Percentiles rank a stretch among this genome's conserved stretches.
phyloP scores from a whole-genome alignment of 495 filamentous ascomycete genomes.

The Cetradonia linearis region DNA sequence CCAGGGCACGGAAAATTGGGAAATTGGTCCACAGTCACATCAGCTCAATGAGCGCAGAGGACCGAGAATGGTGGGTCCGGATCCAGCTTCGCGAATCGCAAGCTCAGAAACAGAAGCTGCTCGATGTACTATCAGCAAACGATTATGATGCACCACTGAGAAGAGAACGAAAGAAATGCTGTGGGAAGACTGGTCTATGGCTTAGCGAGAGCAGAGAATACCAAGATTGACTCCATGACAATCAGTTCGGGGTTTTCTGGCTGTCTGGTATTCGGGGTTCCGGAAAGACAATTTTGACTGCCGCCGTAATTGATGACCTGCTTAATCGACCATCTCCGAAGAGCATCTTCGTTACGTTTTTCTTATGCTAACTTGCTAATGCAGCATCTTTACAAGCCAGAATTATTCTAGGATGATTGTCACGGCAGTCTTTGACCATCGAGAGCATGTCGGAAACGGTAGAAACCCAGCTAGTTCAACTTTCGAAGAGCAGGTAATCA shows the following conservation, averaged over 20 bases:
- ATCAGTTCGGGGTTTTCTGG: constrained; percentile 15
- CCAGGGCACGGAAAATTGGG: constrained; percentile 4
- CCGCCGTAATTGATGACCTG: constrained; percentile 13
- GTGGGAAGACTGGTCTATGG: constrained; percentile 17
- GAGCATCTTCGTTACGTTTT: constrained; percentile 5
- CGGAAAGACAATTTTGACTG: constrained; percentile 15
- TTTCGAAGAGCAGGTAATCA: constrained; percentile 1
- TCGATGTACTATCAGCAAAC: constrained; percentile 17
- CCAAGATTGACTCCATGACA: neutral
- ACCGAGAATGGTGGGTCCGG: constrained; percentile 13
- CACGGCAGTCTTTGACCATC: constrained; percentile 14
- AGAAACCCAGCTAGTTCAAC: neutral
- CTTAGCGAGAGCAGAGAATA: constrained; percentile 7
- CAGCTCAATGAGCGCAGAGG: constrained; percentile 10
- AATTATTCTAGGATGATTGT: constrained; percentile 12
- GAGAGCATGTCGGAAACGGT: neutral
- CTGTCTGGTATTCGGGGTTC: constrained; percentile 18
- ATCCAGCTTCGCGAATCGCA: constrained; percentile 1
- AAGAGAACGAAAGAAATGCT: constrained; percentile 18
- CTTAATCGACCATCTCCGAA: constrained; percentile 2
- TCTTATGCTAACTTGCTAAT: constrained; percentile 21
- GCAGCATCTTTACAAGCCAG: constrained; percentile 10
- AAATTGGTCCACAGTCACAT: neutral
- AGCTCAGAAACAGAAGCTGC: constrained; percentile 14
- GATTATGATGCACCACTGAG: constrained; percentile 17